Evolutionary conservation across 345 rosid species (phyloP), one percentile per base, ranked within the genome.

Genomic region (Sonneratia alba): DNA sequence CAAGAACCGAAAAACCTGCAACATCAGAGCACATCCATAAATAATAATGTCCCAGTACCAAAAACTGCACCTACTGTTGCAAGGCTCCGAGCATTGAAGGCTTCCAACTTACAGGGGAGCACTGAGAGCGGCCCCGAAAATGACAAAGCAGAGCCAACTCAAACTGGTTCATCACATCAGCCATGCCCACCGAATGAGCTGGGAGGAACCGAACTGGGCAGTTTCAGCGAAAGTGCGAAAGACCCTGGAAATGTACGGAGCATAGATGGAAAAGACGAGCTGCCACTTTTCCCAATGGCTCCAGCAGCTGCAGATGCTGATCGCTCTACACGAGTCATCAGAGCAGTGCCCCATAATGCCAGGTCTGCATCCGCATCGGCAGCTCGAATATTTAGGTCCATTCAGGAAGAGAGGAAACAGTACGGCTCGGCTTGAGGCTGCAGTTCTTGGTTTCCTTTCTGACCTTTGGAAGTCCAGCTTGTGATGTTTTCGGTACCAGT

Each of bases 371-470:
- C 91, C 10, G 98, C 83, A 74, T 90, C 97, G 1, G 98, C 81
- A 3, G 96, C 92, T 24, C 83, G 98, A 40, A 94, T 94, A 76
- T 94, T 94, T 82, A 87, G 69, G 76, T 94, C 93, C 0, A 91
- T 94, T 82, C 98, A 94, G 80, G 84, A 85, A 78, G 96, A 87
- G 81, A 87, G 97, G 80, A 83, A 85, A 79, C 87, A 79, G 22
- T 6, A 77, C 0, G 84, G 84, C 66, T 72, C 84, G 27, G 48
- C 71, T 66, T 84, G 82, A 81, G 43, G 61, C n/a, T 14, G 66
- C 34, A 11, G 38, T 62, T 18, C 66, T 27, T 55, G 64, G 13
- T 13, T 12, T 9, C 27, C 3, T 45, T 45, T 19, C 22, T 53
- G 19, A 18, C 22, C 18, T 4, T 53, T 53, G 59, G n/a, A 10